Percentiles rank a stretch among this genome's conserved stretches.
Evolutionary conservation across 2,329 filamentous ascomycete species (phyloP).

Genomic region (Diaporthe sp.): DNA sequence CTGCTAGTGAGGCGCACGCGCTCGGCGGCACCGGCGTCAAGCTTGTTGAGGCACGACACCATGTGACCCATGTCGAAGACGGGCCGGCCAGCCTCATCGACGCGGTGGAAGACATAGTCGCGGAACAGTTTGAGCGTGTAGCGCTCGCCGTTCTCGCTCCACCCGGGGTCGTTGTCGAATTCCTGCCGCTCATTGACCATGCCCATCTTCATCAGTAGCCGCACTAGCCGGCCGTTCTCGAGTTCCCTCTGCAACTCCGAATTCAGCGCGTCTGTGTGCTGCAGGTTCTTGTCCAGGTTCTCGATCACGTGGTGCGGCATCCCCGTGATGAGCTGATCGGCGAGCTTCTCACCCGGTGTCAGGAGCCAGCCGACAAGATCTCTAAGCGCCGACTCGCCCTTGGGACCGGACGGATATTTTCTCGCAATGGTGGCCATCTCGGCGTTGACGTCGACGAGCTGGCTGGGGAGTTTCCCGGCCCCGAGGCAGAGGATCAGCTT

Average conservation of each 20-base stretch:
- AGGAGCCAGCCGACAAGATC: constrained; percentile 88
- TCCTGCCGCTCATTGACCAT: constrained; percentile 92
- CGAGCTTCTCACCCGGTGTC: constrained; percentile 76
- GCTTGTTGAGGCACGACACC: constrained; percentile 87
- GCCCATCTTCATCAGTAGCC: constrained; percentile 85
- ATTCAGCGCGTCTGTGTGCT: constrained; percentile 81
- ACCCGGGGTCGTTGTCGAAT: constrained; percentile 80
- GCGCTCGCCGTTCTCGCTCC: constrained; percentile 93
- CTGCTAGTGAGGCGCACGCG: constrained; percentile 87
- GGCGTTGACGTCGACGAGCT: constrained; percentile 72
- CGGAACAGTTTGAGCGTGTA: constrained; percentile 96
- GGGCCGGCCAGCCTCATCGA: constrained; percentile 86
- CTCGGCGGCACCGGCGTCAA: constrained; percentile 92
- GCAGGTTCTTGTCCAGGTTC: constrained; percentile 83
- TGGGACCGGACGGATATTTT: constrained; percentile 39
- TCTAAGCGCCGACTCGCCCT: constrained; percentile 70
- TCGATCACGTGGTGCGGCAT: constrained; percentile 84
- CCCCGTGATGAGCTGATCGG: constrained; percentile 83
- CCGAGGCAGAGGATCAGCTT: constrained; percentile 87
- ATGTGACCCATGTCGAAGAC: constrained; percentile 92
- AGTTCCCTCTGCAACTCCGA: constrained; percentile 83
- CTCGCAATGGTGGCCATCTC: constrained; percentile 47
- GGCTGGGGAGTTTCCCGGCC: constrained; percentile 71
- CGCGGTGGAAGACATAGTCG: constrained; percentile 97
- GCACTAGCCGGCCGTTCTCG: constrained; percentile 89